phyloP scores from a whole-genome alignment of 2,329 filamentous ascomycete genomes.

The Fusarium abutilonis region DNA sequence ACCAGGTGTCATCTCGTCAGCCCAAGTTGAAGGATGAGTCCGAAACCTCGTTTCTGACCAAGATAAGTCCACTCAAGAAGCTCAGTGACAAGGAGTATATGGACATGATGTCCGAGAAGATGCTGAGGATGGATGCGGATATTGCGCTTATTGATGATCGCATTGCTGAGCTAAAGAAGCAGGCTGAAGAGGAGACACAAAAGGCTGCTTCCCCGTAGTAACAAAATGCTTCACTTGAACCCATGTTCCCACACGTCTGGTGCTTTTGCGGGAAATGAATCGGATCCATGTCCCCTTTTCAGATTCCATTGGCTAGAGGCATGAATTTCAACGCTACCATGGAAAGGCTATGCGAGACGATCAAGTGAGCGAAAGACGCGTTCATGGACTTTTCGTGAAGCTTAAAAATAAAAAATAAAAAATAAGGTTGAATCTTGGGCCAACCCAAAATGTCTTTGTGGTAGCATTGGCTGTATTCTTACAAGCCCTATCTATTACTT shows the following conservation, averaged over 20 bases:
- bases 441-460: neutral
- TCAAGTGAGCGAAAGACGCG: neutral
- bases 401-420: neutral
- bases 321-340: neutral
- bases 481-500: slow-evolving; percentile 4
- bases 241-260: slow-evolving; percentile 1
- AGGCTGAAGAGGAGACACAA: slow-evolving; percentile 17
- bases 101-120: slow-evolving; percentile 74
- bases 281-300: slow-evolving; percentile 2
- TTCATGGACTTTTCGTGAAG: neutral
- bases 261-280: neutral
- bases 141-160: slow-evolving; percentile 82
- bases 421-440: neutral
- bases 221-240: slow-evolving; percentile 1
- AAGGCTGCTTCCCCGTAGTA: slow-evolving; percentile 19
- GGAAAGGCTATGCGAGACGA: slow-evolving; percentile 3
- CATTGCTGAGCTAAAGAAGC: slow-evolving; percentile 59
- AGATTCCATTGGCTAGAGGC: slow-evolving; percentile 4
- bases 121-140: slow-evolving; percentile 76
- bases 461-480: neutral
- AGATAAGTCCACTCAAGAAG: slow-evolving; percentile 76
- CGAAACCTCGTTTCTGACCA: slow-evolving; percentile 62
- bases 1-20: slow-evolving; percentile 44
- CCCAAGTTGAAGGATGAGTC: slow-evolving; percentile 53
- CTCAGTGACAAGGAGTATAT: slow-evolving; percentile 79